Percentiles rank a stretch among this genome's conserved stretches.
These are phyloP conservation scores for Rhodotorula kratochvilovae DNA, from an alignment of 768 basidiomycete genomes.

Conservation along the genomic window DNA sequence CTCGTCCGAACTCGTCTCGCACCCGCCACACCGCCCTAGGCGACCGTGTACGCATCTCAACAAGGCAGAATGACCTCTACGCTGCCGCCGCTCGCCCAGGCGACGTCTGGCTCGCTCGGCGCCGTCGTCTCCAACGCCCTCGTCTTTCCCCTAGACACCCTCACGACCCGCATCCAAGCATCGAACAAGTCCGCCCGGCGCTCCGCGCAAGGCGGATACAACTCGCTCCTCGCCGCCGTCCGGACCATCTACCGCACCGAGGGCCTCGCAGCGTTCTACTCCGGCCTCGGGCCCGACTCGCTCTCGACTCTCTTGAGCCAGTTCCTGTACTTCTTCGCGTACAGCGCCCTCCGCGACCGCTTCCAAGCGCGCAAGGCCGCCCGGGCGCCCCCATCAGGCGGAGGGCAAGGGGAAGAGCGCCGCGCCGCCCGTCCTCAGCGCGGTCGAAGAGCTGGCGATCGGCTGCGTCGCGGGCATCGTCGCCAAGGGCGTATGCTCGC, in stretches of 20 bases:
- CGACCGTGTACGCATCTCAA: too few relatives aligned
- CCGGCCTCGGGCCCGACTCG: constrained; percentile 56
- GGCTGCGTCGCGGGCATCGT: constrained; percentile 60
- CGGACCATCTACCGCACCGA: constrained; percentile 50
- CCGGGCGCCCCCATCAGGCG: not conserved
- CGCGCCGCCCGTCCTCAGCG: constrained; percentile 37
- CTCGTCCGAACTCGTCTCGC: too few relatives aligned
- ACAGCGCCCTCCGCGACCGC: constrained; percentile 53
- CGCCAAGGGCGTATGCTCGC: constrained; percentile 57
- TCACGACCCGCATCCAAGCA: constrained; percentile 18
- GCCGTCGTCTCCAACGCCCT: constrained; percentile 57
- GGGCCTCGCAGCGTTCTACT: constrained; percentile 55
- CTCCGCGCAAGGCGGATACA: not conserved
- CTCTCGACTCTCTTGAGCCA: constrained; percentile 58
- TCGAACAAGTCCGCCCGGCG: not conserved
- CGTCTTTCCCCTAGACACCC: constrained; percentile 54
- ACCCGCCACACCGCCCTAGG: not conserved
- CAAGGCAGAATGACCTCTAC: constrained; percentile 57
- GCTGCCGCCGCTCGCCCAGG: constrained; percentile 60
- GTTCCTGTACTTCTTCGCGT: constrained; percentile 62
- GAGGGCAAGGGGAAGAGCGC: not conserved
- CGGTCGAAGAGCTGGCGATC: constrained; percentile 56
- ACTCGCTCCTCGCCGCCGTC: constrained; percentile 46
- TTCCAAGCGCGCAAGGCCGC: constrained; percentile 5
- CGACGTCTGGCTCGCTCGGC: constrained; percentile 58